phyloP scores from a whole-genome alignment of 768 basidiomycete genomes.

The Lactarius tabidus region DNA sequence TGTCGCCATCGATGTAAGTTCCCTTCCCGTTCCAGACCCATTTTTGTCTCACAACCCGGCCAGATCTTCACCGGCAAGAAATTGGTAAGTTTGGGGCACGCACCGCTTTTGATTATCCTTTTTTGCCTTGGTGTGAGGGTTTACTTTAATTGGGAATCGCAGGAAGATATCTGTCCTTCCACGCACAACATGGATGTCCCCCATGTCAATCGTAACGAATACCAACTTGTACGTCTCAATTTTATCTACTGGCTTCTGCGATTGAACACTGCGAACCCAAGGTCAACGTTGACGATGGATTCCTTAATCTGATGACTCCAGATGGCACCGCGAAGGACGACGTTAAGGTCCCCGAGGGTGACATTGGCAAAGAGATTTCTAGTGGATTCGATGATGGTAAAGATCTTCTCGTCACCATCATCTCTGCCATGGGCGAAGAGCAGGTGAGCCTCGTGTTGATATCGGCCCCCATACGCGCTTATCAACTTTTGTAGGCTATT shows the following conservation, averaged over 20 bases:
- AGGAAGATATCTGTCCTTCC: conserved; percentile 93
- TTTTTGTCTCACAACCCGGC: conserved; percentile 21
- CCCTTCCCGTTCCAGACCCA: conserved; percentile 2
- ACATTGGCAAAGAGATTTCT: conserved; percentile 70
- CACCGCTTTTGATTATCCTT: conserved; percentile 12
- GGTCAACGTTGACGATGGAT: conserved; percentile 91
- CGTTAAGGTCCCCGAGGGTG: conserved; percentile 86
- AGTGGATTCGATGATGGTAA: conserved; percentile 77
- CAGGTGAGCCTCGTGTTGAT: conserved; percentile 42
- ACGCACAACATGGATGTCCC: conserved; percentile 99
- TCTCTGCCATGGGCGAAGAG: conserved; percentile 91
- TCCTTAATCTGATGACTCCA: conserved; percentile 86
- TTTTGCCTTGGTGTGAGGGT: conserved; percentile 9
- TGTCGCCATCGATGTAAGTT: conserved; percentile 89
- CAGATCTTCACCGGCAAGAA: conserved; percentile 99
- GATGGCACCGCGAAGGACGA: conserved; percentile 89
- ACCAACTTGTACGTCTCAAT: conserved; percentile 60
- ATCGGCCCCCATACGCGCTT: not conserved
- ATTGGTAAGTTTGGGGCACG: conserved; percentile 53
- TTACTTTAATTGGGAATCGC: conserved; percentile 25
- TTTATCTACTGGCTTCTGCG: not conserved
- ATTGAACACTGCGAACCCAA: conserved; percentile 29
- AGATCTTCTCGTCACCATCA: conserved; percentile 82
- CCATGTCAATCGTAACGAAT: conserved; percentile 88
- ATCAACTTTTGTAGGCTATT: conserved; percentile 51